phyloP scores from a whole-genome alignment of 2,329 filamentous ascomycete genomes.

The Davidsoniella australis region DNA sequence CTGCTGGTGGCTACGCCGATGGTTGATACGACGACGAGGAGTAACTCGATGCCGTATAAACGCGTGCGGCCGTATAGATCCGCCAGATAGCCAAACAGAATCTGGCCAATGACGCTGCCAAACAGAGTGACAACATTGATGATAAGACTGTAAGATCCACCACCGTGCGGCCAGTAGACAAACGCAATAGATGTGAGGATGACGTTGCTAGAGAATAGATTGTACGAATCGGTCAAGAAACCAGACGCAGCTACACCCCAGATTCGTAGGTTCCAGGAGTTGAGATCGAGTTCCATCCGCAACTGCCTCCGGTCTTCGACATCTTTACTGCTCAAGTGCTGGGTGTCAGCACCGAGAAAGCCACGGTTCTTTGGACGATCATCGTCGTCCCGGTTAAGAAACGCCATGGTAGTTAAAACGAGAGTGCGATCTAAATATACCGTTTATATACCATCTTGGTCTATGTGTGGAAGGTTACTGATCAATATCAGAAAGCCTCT shows the following conservation, averaged over 20 bases:
- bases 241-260: conserved; percentile 38
- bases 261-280: conserved; percentile 36
- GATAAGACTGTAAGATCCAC: conserved; percentile 27
- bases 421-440: too few species aligned
- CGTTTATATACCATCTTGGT: too few species aligned
- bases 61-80: conserved; percentile 37
- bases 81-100: conserved; percentile 35
- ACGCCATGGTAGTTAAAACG: not conserved
- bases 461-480: too few species aligned
- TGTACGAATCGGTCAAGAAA: conserved; percentile 37
- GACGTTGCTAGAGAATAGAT: conserved; percentile 37
- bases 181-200: conserved; percentile 35
- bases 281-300: conserved; percentile 35
- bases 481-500: too few species aligned
- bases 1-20: conserved; percentile 37
- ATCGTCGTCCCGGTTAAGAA: not conserved
- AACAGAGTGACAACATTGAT: conserved; percentile 36
- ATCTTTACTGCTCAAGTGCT: conserved; percentile 21
- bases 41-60: conserved; percentile 38
- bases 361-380: conserved; percentile 25
- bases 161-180: conserved; percentile 32
- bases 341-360: conserved; percentile 33
- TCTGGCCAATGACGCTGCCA: conserved; percentile 34
- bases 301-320: conserved; percentile 32
- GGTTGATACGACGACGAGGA: conserved; percentile 39